Evolutionary conservation across 176 grass and related monocot species (phyloP).

Genomic region (Lolium multiflorum): DNA sequence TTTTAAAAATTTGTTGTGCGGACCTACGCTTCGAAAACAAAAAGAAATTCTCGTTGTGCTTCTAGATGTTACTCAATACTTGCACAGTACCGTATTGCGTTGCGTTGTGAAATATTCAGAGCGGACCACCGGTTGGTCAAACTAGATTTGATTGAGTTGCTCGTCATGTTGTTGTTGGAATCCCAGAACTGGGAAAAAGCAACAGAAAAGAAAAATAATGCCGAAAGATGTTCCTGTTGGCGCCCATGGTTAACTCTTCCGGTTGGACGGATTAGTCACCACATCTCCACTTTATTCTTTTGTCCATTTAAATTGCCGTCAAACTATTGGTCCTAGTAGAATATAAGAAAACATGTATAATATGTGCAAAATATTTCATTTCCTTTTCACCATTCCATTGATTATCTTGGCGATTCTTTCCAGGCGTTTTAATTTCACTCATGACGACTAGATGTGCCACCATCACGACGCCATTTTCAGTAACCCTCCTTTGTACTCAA

Average conservation of each 20-base stretch:
- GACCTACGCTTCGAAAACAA: neutral
- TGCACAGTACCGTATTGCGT: neutral
- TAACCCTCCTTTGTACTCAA: neutral
- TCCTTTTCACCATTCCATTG: neutral
- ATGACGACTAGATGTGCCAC: neutral
- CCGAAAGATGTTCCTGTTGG: neutral
- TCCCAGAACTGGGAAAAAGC: neutral
- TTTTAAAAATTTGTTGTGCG: neutral
- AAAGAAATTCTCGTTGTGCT: neutral
- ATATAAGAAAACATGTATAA: neutral
- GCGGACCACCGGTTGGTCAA: slow-evolving; percentile 2
- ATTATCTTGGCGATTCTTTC: neutral
- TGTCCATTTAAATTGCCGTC: neutral
- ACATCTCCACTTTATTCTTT: slow-evolving; percentile 15
- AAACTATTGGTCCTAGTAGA: slow-evolving; percentile 1
- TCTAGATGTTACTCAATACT: slow-evolving; percentile 21
- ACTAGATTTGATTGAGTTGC: neutral
- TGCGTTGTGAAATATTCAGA: neutral
- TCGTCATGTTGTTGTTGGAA: slow-evolving; percentile 8
- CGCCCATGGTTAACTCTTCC: slow-evolving; percentile 21
- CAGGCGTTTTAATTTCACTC: neutral
- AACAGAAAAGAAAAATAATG: neutral
- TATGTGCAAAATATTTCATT: neutral
- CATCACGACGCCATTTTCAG: neutral
- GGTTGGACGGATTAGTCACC: slow-evolving; percentile 33